These are phyloP conservation scores for Apiotrichum laibachii DNA, from an alignment of 1,284 basidiomycete genomes.

Conservation along the genomic window DNA sequence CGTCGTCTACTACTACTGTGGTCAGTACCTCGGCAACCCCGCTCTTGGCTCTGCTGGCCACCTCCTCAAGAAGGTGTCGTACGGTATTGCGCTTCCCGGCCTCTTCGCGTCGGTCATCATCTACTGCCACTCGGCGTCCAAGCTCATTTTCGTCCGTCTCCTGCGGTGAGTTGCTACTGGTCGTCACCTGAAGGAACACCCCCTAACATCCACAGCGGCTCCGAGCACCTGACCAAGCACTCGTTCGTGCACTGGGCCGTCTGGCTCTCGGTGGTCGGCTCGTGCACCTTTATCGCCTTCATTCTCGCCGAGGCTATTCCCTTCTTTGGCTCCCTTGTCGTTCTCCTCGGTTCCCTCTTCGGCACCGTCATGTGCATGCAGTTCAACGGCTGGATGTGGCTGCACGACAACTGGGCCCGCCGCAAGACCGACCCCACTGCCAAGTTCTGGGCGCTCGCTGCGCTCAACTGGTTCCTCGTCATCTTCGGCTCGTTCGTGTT, in stretches of 20 bases:
- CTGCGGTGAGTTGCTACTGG: conserved; percentile 10
- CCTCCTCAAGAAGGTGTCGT: conserved; percentile 41
- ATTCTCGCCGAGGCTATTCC: conserved; percentile 56
- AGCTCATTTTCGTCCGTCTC: conserved; percentile 37
- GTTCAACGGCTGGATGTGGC: conserved; percentile 28
- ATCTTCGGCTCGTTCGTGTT: conserved; percentile 31
- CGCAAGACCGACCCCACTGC: conserved; percentile 5
- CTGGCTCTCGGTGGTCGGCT: conserved; percentile 51
- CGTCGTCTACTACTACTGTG: conserved; percentile 37
- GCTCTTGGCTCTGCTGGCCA: conserved; percentile 50
- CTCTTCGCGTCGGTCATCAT: conserved; percentile 26
- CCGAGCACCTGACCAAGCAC: conserved; percentile 60
- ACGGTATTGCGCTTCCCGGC: conserved; percentile 23
- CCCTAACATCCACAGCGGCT: conserved; percentile 34
- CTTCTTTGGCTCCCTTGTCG: conserved; percentile 36
- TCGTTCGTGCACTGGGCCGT: conserved; percentile 60
- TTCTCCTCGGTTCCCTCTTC: conserved; percentile 29
- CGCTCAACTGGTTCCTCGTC: conserved; percentile 29
- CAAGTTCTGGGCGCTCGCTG: conserved; percentile 23
- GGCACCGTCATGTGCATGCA: conserved; percentile 28
- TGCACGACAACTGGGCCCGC: conserved; percentile 32
- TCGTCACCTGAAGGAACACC: not conserved
- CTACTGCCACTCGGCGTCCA: conserved; percentile 33
- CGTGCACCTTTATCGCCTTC: conserved; percentile 55
- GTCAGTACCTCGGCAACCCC: conserved; percentile 48